Evolutionary conservation across 768 basidiomycete genomes (phyloP).

Genomic region (Amanita polypyramis): DNA sequence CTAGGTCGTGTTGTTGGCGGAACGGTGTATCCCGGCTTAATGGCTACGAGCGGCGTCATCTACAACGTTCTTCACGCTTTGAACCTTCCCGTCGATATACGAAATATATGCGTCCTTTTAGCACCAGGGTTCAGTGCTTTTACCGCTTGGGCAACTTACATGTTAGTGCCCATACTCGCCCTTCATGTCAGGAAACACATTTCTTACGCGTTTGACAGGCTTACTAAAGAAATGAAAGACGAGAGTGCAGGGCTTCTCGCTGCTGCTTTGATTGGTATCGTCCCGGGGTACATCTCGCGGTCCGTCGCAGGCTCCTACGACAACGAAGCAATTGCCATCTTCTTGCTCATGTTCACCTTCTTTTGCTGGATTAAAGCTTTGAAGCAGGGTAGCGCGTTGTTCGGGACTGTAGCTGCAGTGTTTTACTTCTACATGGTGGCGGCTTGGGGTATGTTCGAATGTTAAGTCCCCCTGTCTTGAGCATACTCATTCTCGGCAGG

Average conservation of each 20-base stretch:
- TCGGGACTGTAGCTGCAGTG: conserved; percentile 80
- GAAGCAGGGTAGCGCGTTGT: conserved; percentile 88
- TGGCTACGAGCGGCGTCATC: conserved; percentile 97
- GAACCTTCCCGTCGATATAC: conserved; percentile 93
- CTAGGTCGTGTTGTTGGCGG: conserved; percentile 97
- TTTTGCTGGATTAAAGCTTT: conserved; percentile 95
- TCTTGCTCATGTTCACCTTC: conserved; percentile 99
- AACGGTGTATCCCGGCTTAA: conserved; percentile 95
- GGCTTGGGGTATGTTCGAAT: conserved; percentile 73
- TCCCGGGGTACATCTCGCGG: conserved; percentile 96
- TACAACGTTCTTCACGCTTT: conserved; percentile 83
- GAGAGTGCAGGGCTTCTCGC: conserved; percentile 94
- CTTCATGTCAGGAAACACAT: neutral
- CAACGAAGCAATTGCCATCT: conserved; percentile 99
- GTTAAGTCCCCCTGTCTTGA: neutral
- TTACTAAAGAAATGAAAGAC: conserved; percentile 94
- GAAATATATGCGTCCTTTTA: conserved; percentile 92
- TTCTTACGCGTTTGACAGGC: conserved; percentile 35
- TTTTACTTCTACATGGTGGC: conserved; percentile 99
- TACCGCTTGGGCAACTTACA: conserved; percentile 94
- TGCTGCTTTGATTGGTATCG: conserved; percentile 96
- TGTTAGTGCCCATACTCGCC: conserved; percentile 39
- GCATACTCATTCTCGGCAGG: conserved; percentile 30
- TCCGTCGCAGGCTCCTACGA: conserved; percentile 99
- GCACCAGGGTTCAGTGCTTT: conserved; percentile 96